Base-by-base conservation (phyloP, 2,329 filamentous ascomycete genomes). In the Lachnellula hyalina region DNA sequence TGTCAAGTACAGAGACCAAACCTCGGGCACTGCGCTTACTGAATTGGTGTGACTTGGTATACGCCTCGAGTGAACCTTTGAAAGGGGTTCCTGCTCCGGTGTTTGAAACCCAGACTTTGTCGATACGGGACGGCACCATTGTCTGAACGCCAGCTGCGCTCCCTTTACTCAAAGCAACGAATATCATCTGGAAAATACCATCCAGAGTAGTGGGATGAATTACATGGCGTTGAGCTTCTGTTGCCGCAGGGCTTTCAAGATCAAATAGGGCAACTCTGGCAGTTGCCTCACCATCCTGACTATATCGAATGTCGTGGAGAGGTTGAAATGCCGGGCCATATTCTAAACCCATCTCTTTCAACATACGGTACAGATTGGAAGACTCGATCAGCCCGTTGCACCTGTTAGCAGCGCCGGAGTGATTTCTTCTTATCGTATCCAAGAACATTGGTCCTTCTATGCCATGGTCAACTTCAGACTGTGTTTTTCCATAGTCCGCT, bases 171-270 rank as follows among this genome's bases (percentile, higher is more conserved):
- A 49, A 23, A 1, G 47, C 47, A n/a, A 23, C 28, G 4, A 49
- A 36, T 21, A 46, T 23, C 19, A 41, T 15, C 8, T 76, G 74
- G 15, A 75, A 63, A 53, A 75, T 62, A 4, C 69, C 58, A 54
- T 80, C 77, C 3, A 78, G 59, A 45, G 77, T 71, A 0, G 73
- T 66, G 0, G 78, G 73, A 32, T 77, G 75, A 6, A 78, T 58
- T 49, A 73, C 67, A n/a, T 74, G 71, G 14, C 4, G 3, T 14
- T 47, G 41, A 15, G 17, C 9, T 44, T 17, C 41, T 6, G 12
- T 25, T 25, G 9, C 36, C 17, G 12, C 17, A 40, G 21, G 28
- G 4, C 3, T 40, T 17, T 17, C 14, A 40, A 15, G 7, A 0
- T 45, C 14, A 9, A 34, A 36, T 21, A 46, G n/a, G 12, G 17